Evolutionary conservation across 2,329 filamentous ascomycete species (phyloP), one percentile per base, ranked within the genome.

Genomic region (Exophiala mesophila): DNA sequence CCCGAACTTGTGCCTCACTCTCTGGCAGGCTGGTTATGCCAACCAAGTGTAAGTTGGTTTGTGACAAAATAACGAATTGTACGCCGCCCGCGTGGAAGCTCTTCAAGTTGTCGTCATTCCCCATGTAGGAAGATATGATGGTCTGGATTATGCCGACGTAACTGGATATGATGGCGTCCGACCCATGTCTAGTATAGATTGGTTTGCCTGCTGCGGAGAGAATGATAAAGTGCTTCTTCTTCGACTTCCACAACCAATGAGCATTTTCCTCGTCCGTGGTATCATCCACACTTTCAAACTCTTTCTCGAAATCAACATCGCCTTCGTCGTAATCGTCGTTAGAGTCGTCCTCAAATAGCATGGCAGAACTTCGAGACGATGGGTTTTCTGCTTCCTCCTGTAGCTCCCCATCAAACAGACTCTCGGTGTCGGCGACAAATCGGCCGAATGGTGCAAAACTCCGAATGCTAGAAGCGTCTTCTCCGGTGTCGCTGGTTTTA

Each of bases 91-190:
- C 89, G 2, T 83, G 88, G 61, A 98, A 98, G 10, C 83, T 83
- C 52, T 79, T 78, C 8, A 98, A 72, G 1, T 77, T 78, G 59
- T 95, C 86, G 42, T 84, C 77, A 6, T 83, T 77, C 33, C 82
- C 82, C 61, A 95, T 84, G 59, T 94, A 97, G 61, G 96, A 96
- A 1, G 92, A 97, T 49, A 98, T 95, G 55, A 98, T 90, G 31
- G 92, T 98, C 62, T 97, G 92, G 2, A 96, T 83, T 13, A 98
- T 83, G 29, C 92, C 92, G 62, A 97, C 90, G 56, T 92, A 96
- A 37, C 85, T 85, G 56, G 94, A 95, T 60, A 97, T 88, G 31
- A 97, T 71, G 41, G 83, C 81, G 53, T 94, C 76, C 55, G 96
- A 88, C 29, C 94, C 92, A 61, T 98, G 90, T 36, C 94, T 79